phyloP scores from a whole-genome alignment of 1,284 basidiomycete species.

The Austroboletus novae-zelandiae region DNA sequence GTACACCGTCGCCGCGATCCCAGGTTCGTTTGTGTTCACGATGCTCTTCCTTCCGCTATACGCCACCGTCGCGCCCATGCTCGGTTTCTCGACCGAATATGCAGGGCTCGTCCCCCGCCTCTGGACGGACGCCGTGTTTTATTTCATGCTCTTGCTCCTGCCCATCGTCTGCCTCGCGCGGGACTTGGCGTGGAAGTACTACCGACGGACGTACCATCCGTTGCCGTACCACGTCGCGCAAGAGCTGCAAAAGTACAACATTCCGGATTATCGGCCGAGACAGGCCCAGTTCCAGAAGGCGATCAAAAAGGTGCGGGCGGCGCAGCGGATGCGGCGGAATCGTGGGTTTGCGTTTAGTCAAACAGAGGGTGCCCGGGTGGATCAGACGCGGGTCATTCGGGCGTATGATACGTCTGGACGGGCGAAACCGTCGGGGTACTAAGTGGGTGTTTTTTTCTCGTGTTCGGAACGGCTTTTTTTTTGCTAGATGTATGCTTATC shows the following conservation, averaged over 20 bases:
- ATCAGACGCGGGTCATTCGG: conserved; percentile 83
- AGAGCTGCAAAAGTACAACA: conserved; percentile 96
- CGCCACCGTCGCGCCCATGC: conserved; percentile 82
- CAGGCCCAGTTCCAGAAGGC: conserved; percentile 99
- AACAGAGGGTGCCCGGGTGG: conserved; percentile 68
- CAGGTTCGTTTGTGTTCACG: conserved; percentile 94
- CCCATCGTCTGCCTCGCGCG: conserved; percentile 87
- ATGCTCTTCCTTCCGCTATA: conserved; percentile 94
- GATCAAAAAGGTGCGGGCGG: conserved; percentile 96
- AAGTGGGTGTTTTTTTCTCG: not conserved
- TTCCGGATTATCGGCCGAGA: conserved; percentile 94
- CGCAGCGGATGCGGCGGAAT: conserved; percentile 91
- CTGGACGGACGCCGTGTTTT: conserved; percentile 87
- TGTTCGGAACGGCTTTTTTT: not conserved
- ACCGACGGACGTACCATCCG: conserved; percentile 87
- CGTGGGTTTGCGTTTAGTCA: conserved; percentile 97
- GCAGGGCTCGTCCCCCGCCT: conserved; percentile 82
- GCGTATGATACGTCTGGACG: conserved; percentile 86
- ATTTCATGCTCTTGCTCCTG: conserved; percentile 86
- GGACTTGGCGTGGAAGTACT: conserved; percentile 97
- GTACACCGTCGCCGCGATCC: conserved; percentile 95
- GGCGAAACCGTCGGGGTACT: conserved; percentile 72
- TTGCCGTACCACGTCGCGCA: conserved; percentile 96
- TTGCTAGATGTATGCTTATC: not conserved
- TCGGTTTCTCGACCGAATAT: conserved; percentile 92